phyloP scores from a whole-genome alignment of 139 green algal genomes.

The Astrephomene gubernaculifera region DNA sequence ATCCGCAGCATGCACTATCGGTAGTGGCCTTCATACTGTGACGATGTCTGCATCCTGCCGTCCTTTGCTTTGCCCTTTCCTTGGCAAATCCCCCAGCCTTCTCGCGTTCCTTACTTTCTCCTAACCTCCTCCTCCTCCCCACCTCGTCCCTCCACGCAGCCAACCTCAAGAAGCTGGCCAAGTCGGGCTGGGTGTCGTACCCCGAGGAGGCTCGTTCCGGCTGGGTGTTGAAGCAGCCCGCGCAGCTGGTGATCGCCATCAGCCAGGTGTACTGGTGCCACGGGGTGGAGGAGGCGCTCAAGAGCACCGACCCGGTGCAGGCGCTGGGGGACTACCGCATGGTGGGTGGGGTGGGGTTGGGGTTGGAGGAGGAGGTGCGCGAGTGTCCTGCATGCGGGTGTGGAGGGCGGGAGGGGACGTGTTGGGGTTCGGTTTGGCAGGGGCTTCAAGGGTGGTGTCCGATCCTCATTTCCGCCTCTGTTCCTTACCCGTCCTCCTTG shows the following conservation, averaged over 20 bases:
- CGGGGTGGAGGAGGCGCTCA: constrained; percentile 71
- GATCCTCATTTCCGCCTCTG: no score
- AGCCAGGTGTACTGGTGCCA: constrained; percentile 85
- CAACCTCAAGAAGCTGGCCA: constrained; percentile 72
- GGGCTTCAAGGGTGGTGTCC: no score
- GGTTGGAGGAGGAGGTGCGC: neutral
- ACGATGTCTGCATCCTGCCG: no score
- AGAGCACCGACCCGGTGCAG: constrained; percentile 2
- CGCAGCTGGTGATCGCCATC: constrained; percentile 87
- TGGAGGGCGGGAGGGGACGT: neutral
- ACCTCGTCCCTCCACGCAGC: constrained; percentile 30
- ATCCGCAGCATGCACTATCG: no score
- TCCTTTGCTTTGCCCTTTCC: no score
- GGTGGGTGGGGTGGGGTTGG: neutral
- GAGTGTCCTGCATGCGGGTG: neutral
- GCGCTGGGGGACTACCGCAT: constrained; percentile 16
- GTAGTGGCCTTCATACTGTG: no score
- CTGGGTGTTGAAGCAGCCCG: constrained; percentile 86
- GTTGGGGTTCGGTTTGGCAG: neutral
- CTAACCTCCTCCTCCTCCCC: no score
- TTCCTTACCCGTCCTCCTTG: no score
- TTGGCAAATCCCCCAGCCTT: no score
- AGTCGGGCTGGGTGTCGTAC: constrained; percentile 71
- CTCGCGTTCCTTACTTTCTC: no score
- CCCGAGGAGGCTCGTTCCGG: constrained; percentile 64